Evolutionary conservation across 1,284 basidiomycete genomes (phyloP).

Genomic region (Cutaneotrichosporon dermatis): DNA sequence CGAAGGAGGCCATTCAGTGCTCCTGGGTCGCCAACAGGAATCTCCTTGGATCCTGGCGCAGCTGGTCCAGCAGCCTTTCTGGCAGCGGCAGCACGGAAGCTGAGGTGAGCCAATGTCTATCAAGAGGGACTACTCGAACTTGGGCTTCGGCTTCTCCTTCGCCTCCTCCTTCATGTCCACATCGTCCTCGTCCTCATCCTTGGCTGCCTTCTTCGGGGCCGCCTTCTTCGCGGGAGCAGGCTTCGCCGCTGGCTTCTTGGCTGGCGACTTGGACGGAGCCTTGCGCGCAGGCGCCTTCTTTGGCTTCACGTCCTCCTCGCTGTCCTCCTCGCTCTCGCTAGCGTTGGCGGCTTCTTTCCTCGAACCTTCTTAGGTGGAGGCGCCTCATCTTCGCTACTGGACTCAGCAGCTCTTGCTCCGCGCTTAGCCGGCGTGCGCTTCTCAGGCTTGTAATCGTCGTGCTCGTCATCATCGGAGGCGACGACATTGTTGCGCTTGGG

Average conservation of each 20-base stretch:
- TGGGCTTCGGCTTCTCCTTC: slow-evolving; percentile 23
- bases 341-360: slow-evolving; percentile 12
- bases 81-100: slow-evolving; percentile 58
- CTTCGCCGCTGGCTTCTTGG: no score
- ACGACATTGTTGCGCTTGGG: slow-evolving; percentile 8
- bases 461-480: slow-evolving; percentile 6
- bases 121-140: slow-evolving; percentile 39
- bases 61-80: slow-evolving; percentile 64
- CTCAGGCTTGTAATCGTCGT: slow-evolving; percentile 4
- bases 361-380: slow-evolving; percentile 15
- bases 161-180: slow-evolving; percentile 17
- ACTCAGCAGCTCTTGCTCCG: neutral
- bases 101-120: slow-evolving; percentile 12
- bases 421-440: slow-evolving; percentile 12
- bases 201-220: neutral
- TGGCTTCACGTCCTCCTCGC: slow-evolving; percentile 24
- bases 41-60: slow-evolving; percentile 62
- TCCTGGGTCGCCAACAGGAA: slow-evolving; percentile 72
- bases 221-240: no score
- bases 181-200: slow-evolving; percentile 21
- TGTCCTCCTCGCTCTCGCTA: slow-evolving; percentile 23
- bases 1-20: slow-evolving; percentile 83
- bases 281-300: slow-evolving; percentile 21
- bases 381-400: neutral
- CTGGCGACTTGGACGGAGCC: neutral